Percentiles rank a stretch among this genome's conserved stretches.
Evolutionary conservation across 495 filamentous ascomycete species (phyloP).

Genomic region (Trichoderma asperelloides): DNA sequence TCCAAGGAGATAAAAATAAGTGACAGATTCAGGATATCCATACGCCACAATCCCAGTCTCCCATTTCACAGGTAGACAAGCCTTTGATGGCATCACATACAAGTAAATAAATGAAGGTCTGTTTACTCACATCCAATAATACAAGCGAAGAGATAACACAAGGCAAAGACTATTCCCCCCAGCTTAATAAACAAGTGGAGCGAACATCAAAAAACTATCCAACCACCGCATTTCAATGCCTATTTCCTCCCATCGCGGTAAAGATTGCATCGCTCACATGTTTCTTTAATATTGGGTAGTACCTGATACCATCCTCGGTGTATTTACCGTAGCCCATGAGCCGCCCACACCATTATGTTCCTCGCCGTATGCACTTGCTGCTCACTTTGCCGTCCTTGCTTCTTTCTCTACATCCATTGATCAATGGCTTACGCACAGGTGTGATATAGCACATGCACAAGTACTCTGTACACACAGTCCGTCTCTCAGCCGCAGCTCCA

Average conservation of each 20-base stretch:
- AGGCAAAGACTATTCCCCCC: no score
- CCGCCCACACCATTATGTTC: neutral
- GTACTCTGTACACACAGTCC: no score
- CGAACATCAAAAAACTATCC: no score
- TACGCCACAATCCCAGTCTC: neutral
- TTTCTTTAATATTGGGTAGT: neutral
- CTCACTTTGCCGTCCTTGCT: neutral
- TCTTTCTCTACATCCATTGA: neutral
- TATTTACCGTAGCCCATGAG: neutral
- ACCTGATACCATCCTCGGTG: neutral
- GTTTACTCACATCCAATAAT: no score
- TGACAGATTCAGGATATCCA: neutral
- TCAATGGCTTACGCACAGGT: no score
- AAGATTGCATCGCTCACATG: neutral
- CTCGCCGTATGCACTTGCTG: neutral
- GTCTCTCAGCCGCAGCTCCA: no score
- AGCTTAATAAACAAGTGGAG: no score
- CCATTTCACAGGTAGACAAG: neutral
- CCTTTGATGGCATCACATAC: no score
- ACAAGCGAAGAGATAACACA: no score
- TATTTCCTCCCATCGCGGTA: neutral
- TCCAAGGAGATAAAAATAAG: neutral
- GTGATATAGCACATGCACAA: no score
- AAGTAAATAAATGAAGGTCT: no score
- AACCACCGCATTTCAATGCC: no score